Evolutionary conservation across 345 rosid genomes (phyloP), one percentile per base, ranked within the genome.

Genomic region (Pistacia atlantica): DNA sequence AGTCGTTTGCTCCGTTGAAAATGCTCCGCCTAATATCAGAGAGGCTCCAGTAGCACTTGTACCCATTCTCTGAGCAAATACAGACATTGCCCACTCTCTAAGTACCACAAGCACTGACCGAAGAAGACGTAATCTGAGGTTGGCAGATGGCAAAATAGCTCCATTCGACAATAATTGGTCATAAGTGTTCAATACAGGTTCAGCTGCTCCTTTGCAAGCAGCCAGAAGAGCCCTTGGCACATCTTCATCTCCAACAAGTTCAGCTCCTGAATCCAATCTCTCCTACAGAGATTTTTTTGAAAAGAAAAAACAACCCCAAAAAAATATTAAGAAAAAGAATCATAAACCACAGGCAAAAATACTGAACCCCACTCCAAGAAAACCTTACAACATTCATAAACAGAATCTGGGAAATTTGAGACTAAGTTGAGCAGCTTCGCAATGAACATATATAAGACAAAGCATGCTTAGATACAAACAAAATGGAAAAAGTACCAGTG

Each of bases 31-130:
- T 71, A 91, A 81, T 69, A 89, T 86, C 67, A 96, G 77, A 60
- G 95, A 90, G 73, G 97, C 90, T 35, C 92, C 92, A 1, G 89
- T 72, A 46, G 87, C 79, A 74, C 89, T 88, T 20, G 92, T 88
- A 18, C 91, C 92, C 89, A 90, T 91, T 80, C 92, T 86, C 85
- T 90, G 89, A 63, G 97, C 89, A 77, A 87, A 87, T 54, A 84
- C 86, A 77, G 97, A 92, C 94, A 91, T 89, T 46, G 97, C 91
- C 98, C 98, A 97, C 82, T 97, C 99, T 33, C 89, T 90, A 22
- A 97, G 97, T 58, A 97, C 87, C 69, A 87, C 88, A 46, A 92
- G 86, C 71, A 94, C 93, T 18, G 99, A 97, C 66, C 85, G 78
- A 38, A 94, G 91, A 76, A 92, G 91, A 64, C 96, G 92, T 82